Evolutionary conservation across 495 filamentous ascomycete genomes (phyloP).

Genomic region (Penicillium egyptiacum): DNA sequence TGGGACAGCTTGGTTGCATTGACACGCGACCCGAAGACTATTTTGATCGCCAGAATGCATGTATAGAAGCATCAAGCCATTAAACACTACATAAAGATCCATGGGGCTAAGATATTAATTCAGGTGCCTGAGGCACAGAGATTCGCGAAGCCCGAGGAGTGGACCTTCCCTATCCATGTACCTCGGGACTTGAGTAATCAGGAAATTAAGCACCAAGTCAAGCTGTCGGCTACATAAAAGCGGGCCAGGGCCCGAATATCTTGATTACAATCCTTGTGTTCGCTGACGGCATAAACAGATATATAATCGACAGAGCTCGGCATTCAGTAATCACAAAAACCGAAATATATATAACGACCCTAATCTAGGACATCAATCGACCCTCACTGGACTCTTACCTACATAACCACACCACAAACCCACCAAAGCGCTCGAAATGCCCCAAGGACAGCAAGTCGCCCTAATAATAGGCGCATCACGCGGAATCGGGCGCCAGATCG

Average conservation of each 20-base stretch:
- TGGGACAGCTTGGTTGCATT: background rate
- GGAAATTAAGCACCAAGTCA: conserved; percentile 5
- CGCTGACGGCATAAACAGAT: background rate
- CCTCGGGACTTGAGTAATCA: conserved; percentile 19
- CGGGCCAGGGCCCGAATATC: background rate
- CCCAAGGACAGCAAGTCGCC: conserved; percentile 52
- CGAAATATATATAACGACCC: background rate
- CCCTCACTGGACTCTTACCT: background rate
- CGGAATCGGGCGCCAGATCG: conserved; percentile 77
- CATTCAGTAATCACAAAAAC: background rate
- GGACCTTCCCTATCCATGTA: background rate
- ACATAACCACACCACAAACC: background rate
- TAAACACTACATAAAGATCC: background rate
- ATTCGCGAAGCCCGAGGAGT: background rate
- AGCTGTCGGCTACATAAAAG: background rate
- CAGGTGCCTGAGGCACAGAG: background rate
- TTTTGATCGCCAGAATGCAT: background rate
- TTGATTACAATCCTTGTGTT: conserved; percentile 4
- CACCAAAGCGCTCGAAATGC: background rate
- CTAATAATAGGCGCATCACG: conserved; percentile 72
- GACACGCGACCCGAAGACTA: background rate
- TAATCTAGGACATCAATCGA: conserved; percentile 1
- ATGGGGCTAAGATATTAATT: too few relatives aligned
- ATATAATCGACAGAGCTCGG: conserved; percentile 1
- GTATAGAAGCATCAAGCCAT: background rate